These are phyloP conservation scores for Boletus sp. DNA, from an alignment of 768 basidiomycete genomes.

Conservation along the genomic window DNA sequence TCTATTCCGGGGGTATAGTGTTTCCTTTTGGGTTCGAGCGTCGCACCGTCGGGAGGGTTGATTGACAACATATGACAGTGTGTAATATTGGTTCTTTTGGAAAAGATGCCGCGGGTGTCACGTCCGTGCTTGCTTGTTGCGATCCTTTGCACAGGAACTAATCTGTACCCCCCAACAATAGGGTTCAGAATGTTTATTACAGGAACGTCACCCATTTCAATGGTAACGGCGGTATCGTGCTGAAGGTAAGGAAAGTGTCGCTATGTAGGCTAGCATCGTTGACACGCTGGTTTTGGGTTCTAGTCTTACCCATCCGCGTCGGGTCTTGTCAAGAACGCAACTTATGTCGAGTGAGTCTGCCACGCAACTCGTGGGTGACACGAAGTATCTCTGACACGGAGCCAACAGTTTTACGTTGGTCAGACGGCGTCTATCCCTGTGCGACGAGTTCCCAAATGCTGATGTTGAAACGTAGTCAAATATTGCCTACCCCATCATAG, in stretches of 20 bases:
- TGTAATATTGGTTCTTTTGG: conserved; percentile 18
- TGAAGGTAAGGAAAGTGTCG: conserved; percentile 9
- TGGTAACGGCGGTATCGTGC: not conserved
- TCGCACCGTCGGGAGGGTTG: not conserved
- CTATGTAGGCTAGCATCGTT: not conserved
- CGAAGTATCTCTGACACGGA: not conserved
- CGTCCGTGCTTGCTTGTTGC: not conserved
- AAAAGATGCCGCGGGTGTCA: not conserved
- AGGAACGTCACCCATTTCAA: conserved; percentile 1
- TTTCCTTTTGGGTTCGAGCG: not conserved
- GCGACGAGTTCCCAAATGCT: not conserved
- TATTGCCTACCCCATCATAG: conserved; percentile 8
- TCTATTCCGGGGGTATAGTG: conserved; percentile 5
- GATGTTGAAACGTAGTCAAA: not conserved
- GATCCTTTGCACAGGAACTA: not conserved
- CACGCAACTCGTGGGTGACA: not conserved
- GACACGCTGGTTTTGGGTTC: not conserved
- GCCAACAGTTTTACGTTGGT: conserved; percentile 11
- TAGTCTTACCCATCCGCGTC: conserved; percentile 12
- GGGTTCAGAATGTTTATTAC: conserved; percentile 12
- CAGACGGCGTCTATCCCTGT: not conserved
- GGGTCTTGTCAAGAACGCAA: conserved; percentile 11
- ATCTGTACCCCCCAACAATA: not conserved
- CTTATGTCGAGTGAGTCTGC: conserved; percentile 9
- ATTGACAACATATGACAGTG: conserved; percentile 1